Conservation (phyloP, 306 rosid genomes). For the Mimosa pudica region DNA sequence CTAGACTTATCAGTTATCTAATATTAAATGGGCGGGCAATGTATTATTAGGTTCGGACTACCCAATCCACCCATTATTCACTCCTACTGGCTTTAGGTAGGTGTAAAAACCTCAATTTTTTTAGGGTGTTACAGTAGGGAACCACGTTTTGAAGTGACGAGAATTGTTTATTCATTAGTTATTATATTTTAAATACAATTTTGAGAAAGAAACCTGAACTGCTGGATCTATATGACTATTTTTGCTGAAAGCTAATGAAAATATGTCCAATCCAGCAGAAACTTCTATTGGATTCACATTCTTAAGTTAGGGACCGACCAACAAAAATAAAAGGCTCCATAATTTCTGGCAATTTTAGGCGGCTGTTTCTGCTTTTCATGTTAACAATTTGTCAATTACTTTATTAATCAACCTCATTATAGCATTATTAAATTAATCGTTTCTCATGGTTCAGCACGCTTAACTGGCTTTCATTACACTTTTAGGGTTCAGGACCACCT, state of each 20-base stretch:
- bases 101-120: no score
- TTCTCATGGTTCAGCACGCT: constrained; percentile 21
- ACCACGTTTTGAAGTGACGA: not conserved
- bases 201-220: no score
- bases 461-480: constrained; percentile 38
- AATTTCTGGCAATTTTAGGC: constrained; percentile 38
- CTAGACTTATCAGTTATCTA: no score
- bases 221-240: not conserved
- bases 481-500: not conserved
- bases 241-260: constrained; percentile 31
- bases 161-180: not conserved
- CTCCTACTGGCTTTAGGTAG: no score
- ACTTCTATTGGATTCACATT: constrained; percentile 39
- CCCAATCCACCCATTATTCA: no score
- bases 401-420: not conserved
- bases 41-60: no score
- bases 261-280: constrained; percentile 31
- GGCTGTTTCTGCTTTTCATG: constrained; percentile 35
- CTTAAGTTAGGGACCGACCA: constrained; percentile 35
- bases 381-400: not conserved
- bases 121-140: not conserved
- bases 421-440: constrained; percentile 4
- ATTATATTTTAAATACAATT: no score
- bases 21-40: no score
- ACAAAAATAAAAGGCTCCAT: constrained; percentile 20